Evolutionary conservation across 169 alveolate species (phyloP), one percentile per base, ranked within the genome.

Genomic region (Plasmodium falciparum): DNA sequence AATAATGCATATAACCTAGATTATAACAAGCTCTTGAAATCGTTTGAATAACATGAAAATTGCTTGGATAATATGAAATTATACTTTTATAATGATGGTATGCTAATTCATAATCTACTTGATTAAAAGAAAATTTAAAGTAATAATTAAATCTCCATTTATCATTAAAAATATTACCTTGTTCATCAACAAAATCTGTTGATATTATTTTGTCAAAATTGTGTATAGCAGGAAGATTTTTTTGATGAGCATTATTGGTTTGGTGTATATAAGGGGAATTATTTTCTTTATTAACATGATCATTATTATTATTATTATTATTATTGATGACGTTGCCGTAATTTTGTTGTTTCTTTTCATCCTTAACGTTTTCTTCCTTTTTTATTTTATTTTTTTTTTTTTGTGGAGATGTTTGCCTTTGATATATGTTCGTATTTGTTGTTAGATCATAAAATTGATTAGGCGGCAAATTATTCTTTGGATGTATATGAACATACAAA

Each of bases 31-130:
- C 90, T 24, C 17, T 43, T n/a, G 90, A 50, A 49, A 80, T 20
- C 3, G 65, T 67, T 54, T 80, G 83, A n/a, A 80, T 80, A 22
- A 69, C 90, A 47, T 80, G 58, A 13, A 69, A 17, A 59, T 67
- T 80, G 43, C 69, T 65, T 12, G 90, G 90, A 29, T 80, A 80
- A 61, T 66, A 54, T n/a, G 90, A 80, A 20, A 80, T 80, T 11
- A 80, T 80, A 49, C 83, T 56, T 67, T 69, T 80, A 71, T 80
- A 80, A 67, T 80, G 90, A 45, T 80, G 78, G 54, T 80, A 80
- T 9, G 90, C 90, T 67, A 80, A 61, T 26, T 80, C 17, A 47
- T 80, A 80, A 17, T 80, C 80, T n/a, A 80, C 62, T 61, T 80
- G 65, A 43, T 80, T 80, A 54, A 80, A 80, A 49, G 49, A 29